These are phyloP conservation scores for Azolla pinnata DNA, from an alignment of 75 land plant genomes.

Conservation along the genomic window DNA sequence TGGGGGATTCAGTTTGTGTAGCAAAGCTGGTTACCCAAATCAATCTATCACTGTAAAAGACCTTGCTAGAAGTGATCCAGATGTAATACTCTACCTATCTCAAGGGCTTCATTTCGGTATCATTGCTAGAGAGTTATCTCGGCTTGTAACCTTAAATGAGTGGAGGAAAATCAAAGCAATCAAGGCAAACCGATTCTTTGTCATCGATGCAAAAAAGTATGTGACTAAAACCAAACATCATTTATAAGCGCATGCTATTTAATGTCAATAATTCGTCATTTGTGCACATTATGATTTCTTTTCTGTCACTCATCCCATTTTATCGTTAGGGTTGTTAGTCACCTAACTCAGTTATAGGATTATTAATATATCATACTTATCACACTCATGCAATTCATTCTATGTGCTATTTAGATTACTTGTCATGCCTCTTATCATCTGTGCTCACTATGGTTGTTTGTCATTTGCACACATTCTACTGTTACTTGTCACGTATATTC, in stretches of 20 bases:
- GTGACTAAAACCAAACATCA: neutral
- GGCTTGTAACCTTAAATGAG: neutral
- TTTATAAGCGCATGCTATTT: too few species aligned
- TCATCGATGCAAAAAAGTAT: neutral
- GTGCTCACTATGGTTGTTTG: too few species aligned
- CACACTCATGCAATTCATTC: too few species aligned
- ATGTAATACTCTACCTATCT: neutral
- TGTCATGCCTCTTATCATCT: too few species aligned
- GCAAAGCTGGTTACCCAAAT: neutral
- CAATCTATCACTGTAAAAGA: neutral
- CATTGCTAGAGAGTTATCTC: neutral
- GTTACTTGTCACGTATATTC: neutral
- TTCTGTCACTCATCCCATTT: too few species aligned
- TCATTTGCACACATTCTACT: too few species aligned
- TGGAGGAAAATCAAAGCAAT: neutral
- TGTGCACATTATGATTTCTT: too few species aligned
- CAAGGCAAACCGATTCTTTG: neutral
- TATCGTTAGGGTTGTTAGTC: too few species aligned
- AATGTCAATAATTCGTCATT: too few species aligned
- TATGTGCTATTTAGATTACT: too few species aligned
- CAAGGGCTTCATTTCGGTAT: neutral
- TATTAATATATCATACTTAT: too few species aligned
- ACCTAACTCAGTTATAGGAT: too few species aligned
- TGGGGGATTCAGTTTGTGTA: neutral
- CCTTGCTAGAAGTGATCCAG: neutral